phyloP scores from a whole-genome alignment of 164 flowering plant genomes.

The Euptelea pleiosperma region DNA sequence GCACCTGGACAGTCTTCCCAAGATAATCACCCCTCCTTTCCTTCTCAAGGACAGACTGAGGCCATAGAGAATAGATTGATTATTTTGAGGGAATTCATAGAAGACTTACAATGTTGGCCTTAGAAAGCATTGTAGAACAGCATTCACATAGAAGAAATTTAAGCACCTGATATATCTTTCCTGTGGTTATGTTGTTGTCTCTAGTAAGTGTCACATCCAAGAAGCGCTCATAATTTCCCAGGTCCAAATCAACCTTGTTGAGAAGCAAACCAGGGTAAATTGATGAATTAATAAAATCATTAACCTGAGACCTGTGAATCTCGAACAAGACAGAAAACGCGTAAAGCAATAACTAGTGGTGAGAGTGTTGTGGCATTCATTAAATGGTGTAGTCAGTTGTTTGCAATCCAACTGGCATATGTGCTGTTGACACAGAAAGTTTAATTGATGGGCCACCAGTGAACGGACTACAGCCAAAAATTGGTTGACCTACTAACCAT shows the following conservation, averaged over 20 bases:
- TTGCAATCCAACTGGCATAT: too few relatives aligned
- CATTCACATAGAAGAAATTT: constrained; percentile 2
- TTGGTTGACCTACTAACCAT: too few relatives aligned
- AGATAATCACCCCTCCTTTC: constrained; percentile 91
- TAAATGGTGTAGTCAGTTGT: too few relatives aligned
- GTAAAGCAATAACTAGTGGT: too few relatives aligned
- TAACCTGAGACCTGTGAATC: not conserved
- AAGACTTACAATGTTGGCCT: not conserved
- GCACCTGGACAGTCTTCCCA: constrained; percentile 98
- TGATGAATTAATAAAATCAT: not conserved
- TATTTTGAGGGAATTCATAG: constrained; percentile 4
- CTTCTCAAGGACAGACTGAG: constrained; percentile 90
- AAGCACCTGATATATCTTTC: constrained; percentile 92
- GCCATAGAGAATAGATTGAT: constrained; percentile 4
- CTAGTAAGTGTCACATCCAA: constrained; percentile 89
- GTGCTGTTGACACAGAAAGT: too few relatives aligned
- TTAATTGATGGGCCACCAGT: too few relatives aligned
- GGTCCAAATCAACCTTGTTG: constrained; percentile 83
- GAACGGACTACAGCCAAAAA: too few relatives aligned
- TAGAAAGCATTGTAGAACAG: not conserved
- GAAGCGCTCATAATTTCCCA: constrained; percentile 95
- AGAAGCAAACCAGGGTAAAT: constrained; percentile 8
- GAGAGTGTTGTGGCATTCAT: too few relatives aligned
- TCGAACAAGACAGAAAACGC: not conserved
- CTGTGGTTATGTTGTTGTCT: constrained; percentile 94